Evolutionary conservation across 2,329 filamentous ascomycete species (phyloP).

Genomic region (Tolypocladium ovalisporum): DNA sequence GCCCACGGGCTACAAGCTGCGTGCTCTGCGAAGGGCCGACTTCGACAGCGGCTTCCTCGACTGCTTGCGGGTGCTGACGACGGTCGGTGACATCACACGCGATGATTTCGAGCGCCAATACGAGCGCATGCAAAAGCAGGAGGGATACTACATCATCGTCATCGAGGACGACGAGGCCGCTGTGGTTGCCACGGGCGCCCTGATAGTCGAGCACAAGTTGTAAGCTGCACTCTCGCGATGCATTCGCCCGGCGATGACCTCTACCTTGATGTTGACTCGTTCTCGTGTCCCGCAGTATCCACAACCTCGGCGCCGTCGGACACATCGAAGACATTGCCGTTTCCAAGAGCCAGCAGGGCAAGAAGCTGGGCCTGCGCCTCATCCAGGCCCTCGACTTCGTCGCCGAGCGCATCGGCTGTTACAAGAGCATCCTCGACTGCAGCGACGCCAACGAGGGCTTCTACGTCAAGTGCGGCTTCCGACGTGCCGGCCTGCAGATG

Average conservation of each 20-base stretch:
- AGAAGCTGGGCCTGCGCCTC: conserved; percentile 85
- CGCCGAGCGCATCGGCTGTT: conserved; percentile 81
- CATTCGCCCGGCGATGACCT: too few species aligned
- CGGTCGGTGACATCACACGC: conserved; percentile 75
- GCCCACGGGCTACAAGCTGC: conserved; percentile 72
- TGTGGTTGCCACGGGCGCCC: conserved; percentile 81
- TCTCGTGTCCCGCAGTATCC: conserved; percentile 44
- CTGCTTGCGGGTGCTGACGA: conserved; percentile 82
- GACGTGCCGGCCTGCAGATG: conserved; percentile 89
- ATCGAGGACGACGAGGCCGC: conserved; percentile 59
- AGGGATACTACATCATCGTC: conserved; percentile 77
- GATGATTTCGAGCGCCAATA: conserved; percentile 69
- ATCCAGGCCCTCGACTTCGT: conserved; percentile 90
- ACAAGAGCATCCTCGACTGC: conserved; percentile 96
- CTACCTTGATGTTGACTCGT: conserved; percentile 5
- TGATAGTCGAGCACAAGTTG: conserved; percentile 94
- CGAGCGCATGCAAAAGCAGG: conserved; percentile 65
- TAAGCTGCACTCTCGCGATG: conserved; percentile 29
- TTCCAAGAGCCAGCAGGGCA: conserved; percentile 88
- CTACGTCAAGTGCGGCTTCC: conserved; percentile 96
- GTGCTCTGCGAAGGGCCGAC: conserved; percentile 68
- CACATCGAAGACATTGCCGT: conserved; percentile 99
- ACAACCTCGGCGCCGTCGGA: conserved; percentile 71
- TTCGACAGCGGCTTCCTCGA: conserved; percentile 79
- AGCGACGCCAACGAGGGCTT: conserved; percentile 94